Evolutionary conservation across 768 basidiomycete species (phyloP).

Genomic region (Termitomyces sp.): DNA sequence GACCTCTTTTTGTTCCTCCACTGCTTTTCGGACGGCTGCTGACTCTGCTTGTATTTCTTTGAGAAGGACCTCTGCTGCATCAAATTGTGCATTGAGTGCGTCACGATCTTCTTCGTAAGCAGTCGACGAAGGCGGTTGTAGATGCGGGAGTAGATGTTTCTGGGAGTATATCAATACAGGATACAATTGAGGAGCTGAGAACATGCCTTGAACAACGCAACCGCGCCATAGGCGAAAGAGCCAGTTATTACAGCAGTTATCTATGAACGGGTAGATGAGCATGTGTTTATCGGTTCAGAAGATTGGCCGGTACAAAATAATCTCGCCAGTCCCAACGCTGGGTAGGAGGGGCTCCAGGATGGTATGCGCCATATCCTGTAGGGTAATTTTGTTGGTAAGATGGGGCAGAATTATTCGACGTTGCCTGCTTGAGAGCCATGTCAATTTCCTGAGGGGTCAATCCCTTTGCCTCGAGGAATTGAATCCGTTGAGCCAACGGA

Average conservation of each 20-base stretch:
- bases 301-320: conserved; percentile 71
- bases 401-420: conserved; percentile 21
- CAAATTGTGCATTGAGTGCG: conserved; percentile 84
- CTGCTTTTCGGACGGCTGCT: conserved; percentile 60
- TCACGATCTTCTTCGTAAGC: conserved; percentile 89
- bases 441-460: conserved; percentile 83
- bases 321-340: conserved; percentile 93
- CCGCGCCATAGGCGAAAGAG: conserved; percentile 74
- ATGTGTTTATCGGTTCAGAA: conserved; percentile 16
- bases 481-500: conserved; percentile 77
- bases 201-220: conserved; percentile 73
- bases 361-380: conserved; percentile 39
- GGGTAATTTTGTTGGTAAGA: conserved; percentile 29
- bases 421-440: conserved; percentile 67
- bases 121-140: conserved; percentile 82
- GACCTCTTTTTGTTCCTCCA: conserved; percentile 72
- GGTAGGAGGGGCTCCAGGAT: conserved; percentile 31
- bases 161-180: conserved; percentile 26
- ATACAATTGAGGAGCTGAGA: background rate
- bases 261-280: conserved; percentile 37
- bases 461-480: conserved; percentile 96
- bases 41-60: conserved; percentile 81
- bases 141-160: conserved; percentile 91
- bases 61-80: conserved; percentile 78
- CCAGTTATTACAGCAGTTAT: conserved; percentile 93